Conservation (phyloP, 352 stramenopile genomes). For the Pythium folliculosum region DNA sequence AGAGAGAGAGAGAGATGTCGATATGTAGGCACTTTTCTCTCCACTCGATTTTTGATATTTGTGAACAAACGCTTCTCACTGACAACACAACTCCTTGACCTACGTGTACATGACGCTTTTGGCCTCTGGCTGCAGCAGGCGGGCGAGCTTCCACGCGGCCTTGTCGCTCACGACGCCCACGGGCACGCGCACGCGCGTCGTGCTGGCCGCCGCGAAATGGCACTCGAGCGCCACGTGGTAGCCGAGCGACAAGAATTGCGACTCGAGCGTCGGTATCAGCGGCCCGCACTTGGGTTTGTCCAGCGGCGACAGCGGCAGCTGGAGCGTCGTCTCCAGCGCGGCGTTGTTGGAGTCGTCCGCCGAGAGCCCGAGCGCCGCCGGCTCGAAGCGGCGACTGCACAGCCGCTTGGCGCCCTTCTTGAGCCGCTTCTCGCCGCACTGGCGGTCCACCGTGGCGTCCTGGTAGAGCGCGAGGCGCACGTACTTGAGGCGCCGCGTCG, state of each 20-base stretch:
- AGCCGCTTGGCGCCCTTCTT: neutral
- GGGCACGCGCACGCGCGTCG: neutral
- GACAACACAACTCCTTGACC: no score
- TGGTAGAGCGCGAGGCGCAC: constrained; percentile 13
- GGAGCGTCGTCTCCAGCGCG: neutral
- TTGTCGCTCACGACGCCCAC: neutral
- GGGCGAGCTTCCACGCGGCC: neutral
- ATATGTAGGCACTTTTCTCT: neutral
- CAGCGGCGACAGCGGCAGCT: constrained; percentile 3
- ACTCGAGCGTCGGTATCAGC: neutral
- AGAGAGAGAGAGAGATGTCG: neutral
- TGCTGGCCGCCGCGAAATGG: constrained; percentile 4
- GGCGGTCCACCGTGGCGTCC: constrained; percentile 9
- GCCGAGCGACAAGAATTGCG: neutral
- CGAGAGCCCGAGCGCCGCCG: neutral
- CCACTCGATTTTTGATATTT: neutral
- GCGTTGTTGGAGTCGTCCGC: neutral
- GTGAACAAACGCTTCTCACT: neutral
- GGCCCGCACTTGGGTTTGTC: neutral
- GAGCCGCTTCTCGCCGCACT: constrained; percentile 2
- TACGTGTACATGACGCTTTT: neutral
- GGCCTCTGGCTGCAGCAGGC: neutral
- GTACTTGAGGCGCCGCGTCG: constrained; percentile 5
- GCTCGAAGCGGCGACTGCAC: constrained; percentile 8
- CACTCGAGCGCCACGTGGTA: constrained; percentile 14